Conservation (phyloP, 805 yeast species). For the Hanseniaspora mollemarum region DNA sequence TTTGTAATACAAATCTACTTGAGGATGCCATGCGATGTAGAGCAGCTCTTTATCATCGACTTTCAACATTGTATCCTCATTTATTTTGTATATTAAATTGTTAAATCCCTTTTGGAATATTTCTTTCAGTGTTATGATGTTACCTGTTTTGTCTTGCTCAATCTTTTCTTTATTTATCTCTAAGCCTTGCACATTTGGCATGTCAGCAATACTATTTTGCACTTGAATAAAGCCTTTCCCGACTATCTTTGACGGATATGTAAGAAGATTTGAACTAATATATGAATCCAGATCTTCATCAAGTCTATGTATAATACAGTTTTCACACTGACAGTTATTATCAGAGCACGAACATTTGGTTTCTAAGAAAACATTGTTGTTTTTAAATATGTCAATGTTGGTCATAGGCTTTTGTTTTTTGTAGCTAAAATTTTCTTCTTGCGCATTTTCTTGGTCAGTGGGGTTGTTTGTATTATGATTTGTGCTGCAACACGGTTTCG, state of each 20-base stretch:
- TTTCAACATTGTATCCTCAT: neutral
- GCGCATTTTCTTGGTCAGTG: constrained; percentile 21
- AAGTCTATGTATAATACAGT: constrained; percentile 29
- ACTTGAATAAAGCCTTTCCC: neutral
- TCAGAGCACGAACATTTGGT: constrained; percentile 28
- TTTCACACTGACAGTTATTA: constrained; percentile 25
- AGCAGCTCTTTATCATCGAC: neutral
- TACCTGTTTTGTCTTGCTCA: neutral
- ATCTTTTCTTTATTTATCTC: constrained; percentile 12
- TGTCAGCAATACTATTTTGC: constrained; percentile 23
- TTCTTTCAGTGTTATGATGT: neutral
- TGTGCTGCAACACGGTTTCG: constrained; percentile 23
- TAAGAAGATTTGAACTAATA: constrained; percentile 21
- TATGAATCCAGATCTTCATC: constrained; percentile 27
- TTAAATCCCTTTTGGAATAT: constrained; percentile 5
- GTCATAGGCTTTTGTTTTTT: neutral
- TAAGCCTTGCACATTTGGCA: constrained; percentile 23
- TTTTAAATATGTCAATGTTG: constrained; percentile 27
- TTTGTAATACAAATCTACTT: neutral
- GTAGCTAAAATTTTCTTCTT: neutral
- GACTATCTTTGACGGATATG: neutral
- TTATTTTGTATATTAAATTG: neutral
- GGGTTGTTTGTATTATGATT: constrained; percentile 24
- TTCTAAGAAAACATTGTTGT: constrained; percentile 27
- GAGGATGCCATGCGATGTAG: constrained; percentile 8